A percentile compares a stretch with the other conserved stretches of the same genome.
phyloP scores from a whole-genome alignment of 108 stramenopile genomes.

The Skeletonema marinoi region DNA sequence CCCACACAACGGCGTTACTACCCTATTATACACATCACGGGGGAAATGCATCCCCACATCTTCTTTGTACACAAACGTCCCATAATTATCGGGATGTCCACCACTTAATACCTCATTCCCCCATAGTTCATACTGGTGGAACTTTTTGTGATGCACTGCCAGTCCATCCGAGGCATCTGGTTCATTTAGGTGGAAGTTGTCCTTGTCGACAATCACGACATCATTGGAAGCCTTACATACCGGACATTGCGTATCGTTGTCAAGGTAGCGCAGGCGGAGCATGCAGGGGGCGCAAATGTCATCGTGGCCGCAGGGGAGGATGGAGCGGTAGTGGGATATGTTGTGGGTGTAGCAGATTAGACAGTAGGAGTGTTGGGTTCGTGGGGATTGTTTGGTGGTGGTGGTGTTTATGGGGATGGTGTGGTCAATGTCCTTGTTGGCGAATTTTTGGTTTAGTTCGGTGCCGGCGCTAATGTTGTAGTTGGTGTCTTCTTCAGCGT shows the following conservation, averaged over 20 bases:
- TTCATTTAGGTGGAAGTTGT: neutral
- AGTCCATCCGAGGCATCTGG: neutral
- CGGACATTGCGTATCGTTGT: slow-evolving; percentile 74
- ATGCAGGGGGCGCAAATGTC: slow-evolving; percentile 82
- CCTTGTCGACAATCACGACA: slow-evolving; percentile 71
- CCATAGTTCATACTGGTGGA: slow-evolving; percentile 71
- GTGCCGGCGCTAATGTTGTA: neutral
- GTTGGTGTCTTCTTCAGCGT: slow-evolving; percentile 8
- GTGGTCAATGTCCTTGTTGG: neutral
- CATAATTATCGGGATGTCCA: slow-evolving; percentile 40
- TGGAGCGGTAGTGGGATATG: slow-evolving; percentile 48
- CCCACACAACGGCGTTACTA: slow-evolving; percentile 67
- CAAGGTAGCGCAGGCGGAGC: slow-evolving; percentile 71
- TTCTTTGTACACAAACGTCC: slow-evolving; percentile 54
- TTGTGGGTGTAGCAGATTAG: slow-evolving; percentile 72
- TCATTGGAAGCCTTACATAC: slow-evolving; percentile 80
- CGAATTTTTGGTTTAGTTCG: neutral
- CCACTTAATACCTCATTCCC: slow-evolving; percentile 54
- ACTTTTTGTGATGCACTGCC: slow-evolving; percentile 22
- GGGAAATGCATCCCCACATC: slow-evolving; percentile 86
- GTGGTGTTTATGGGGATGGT: neutral
- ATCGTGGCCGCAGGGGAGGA: slow-evolving; percentile 81
- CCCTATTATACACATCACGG: slow-evolving; percentile 49
- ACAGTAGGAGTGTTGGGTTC: slow-evolving; percentile 43
- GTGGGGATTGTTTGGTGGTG: neutral